Evolutionary conservation across 2,329 filamentous ascomycete genomes (phyloP), one percentile per base, ranked within the genome.

Genomic region (Fusarium secorum): DNA sequence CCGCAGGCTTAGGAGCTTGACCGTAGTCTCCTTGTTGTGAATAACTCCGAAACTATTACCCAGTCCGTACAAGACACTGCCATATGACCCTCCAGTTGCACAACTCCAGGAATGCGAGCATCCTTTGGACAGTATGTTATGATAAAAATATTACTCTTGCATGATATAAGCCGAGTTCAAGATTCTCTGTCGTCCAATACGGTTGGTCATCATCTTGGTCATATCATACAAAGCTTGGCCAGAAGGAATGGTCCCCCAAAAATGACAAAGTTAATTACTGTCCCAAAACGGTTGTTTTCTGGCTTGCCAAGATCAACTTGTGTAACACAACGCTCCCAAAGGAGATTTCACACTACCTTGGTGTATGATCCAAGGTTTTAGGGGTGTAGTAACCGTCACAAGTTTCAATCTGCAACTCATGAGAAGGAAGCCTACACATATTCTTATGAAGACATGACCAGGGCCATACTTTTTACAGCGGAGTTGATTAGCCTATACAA

Each of bases 201-300:
- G 17, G 36, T 30, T 8, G 24, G 18, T 41, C 10, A 20, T 35
- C n/a, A 13, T 22, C 32, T 33, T 35, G 22, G 17, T 17, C 28
- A 26, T 46, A 20, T 24, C 44, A 66, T 42, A 61, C 32, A 52
- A 53, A 54, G 39, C 39, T 53, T 55, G 45, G 26, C 39, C 18
- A 18, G 14, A 17, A 41, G 66, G 59, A 59, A 56, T 54, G 63
- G 30, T 22, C 41, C 20, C 32, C 32, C n/a, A 39, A 24, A 39
- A 38, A 32, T 42, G 54, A 55, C 36, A 68, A 69, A 65, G 55
- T 33, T 41, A 61, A 48, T 35, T 41, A 60, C 53, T 54, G 53
- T 69, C 66, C 69, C 60, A 45, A 69, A 69, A 60, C 55, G 65
- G 26, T 56, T 51, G 33, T 13, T 54, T 42, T 36, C 24, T 41